These are phyloP conservation scores for Diaporthe sp. DNA, from an alignment of 2,329 filamentous ascomycete genomes.

Conservation along the genomic window DNA sequence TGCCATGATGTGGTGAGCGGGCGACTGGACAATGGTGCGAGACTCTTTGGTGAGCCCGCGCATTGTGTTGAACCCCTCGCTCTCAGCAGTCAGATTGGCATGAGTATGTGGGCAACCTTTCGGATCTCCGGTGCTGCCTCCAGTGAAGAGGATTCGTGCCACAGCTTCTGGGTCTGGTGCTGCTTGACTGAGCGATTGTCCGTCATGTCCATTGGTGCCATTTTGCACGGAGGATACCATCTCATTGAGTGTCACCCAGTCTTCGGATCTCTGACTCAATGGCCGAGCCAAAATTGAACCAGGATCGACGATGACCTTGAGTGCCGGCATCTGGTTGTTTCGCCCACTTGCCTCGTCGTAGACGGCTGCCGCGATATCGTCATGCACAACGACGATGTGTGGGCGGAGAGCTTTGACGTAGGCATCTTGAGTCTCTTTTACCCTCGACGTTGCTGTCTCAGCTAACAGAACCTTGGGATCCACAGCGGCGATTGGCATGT, in stretches of 20 bases:
- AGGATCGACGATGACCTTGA: not conserved
- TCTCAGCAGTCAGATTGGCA: not conserved
- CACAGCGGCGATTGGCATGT: slow-evolving; percentile 5
- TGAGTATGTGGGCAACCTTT: slow-evolving; percentile 1
- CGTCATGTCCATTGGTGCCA: not conserved
- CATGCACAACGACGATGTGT: not conserved
- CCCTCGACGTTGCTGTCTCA: not conserved
- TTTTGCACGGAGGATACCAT: not conserved
- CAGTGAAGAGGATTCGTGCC: slow-evolving; percentile 4
- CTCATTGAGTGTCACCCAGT: not conserved
- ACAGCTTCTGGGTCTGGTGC: not conserved
- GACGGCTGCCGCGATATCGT: not conserved
- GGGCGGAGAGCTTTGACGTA: not conserved
- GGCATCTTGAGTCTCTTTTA: not conserved
- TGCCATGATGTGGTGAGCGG: slow-evolving; percentile 9
- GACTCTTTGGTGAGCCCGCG: not conserved
- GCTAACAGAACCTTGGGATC: not conserved
- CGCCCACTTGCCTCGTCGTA: not conserved
- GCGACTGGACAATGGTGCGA: slow-evolving; percentile 7
- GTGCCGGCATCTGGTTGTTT: not conserved
- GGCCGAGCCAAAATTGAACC: not conserved
- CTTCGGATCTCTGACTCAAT: not conserved
- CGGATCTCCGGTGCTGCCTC: slow-evolving; percentile 6
- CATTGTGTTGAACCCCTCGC: not conserved
- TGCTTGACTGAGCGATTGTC: no score